Evolutionary conservation across 306 rosid species (phyloP).

Genomic region (Arachis hypogaea): DNA sequence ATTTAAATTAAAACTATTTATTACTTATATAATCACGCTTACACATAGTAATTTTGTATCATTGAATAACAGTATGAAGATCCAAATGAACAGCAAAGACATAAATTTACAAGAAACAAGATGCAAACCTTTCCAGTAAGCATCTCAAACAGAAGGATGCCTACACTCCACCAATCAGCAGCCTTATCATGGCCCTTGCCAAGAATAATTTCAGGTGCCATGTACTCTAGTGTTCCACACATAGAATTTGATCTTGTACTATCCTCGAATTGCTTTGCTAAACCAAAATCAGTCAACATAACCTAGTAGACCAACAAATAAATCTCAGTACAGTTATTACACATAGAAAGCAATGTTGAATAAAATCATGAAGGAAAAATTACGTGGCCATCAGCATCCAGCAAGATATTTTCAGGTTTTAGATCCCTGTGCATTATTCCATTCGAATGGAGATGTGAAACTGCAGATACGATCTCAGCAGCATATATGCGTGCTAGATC

Average conservation of each 20-base stretch:
- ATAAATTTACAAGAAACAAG: slow-evolving; percentile 27
- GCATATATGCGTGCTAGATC: slow-evolving; percentile 92
- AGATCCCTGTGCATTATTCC: slow-evolving; percentile 99
- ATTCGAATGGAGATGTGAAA: slow-evolving; percentile 86
- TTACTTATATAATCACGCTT: neutral
- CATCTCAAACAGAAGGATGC: slow-evolving; percentile 91
- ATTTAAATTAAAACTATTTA: neutral
- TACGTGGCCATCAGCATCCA: slow-evolving; percentile 97
- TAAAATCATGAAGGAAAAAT: slow-evolving; percentile 9
- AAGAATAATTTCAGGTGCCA: slow-evolving; percentile 98
- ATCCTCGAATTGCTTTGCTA: slow-evolving; percentile 83
- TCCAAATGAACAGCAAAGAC: slow-evolving; percentile 21
- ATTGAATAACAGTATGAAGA: neutral
- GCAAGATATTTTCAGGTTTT: slow-evolving; percentile 88
- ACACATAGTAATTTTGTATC: neutral
- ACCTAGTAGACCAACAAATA: slow-evolving; percentile 52
- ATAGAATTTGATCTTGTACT: slow-evolving; percentile 85
- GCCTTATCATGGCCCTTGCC: slow-evolving; percentile 98
- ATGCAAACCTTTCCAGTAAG: slow-evolving; percentile 87
- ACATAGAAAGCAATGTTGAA: slow-evolving; percentile 7
- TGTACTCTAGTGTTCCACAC: slow-evolving; percentile 94
- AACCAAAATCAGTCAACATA: slow-evolving; percentile 96
- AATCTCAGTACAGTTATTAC: slow-evolving; percentile 39
- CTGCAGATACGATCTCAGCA: slow-evolving; percentile 95
- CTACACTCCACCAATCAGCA: slow-evolving; percentile 99